A percentile compares a stretch with the other conserved stretches of the same genome.
Evolutionary conservation across 805 yeast species (phyloP).

Genomic region (Kodamaea jinghongensis): DNA sequence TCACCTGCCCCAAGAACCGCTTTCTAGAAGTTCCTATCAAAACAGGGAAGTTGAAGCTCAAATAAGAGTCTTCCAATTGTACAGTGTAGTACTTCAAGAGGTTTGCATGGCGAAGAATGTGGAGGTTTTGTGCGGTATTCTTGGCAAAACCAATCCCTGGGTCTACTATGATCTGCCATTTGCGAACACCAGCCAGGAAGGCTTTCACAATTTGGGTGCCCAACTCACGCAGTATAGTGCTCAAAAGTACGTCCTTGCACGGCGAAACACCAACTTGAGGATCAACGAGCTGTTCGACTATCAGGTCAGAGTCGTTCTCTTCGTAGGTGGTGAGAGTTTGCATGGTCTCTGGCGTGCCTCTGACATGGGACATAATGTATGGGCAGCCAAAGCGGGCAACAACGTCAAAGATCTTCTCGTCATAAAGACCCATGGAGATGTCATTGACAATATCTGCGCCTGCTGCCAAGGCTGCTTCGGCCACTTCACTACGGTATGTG

Average conservation of each 20-base stretch:
- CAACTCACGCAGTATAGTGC: conserved; percentile 66
- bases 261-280: conserved; percentile 14
- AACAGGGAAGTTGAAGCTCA: conserved; percentile 57
- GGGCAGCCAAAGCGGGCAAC: conserved; percentile 73
- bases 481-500: conserved; percentile 78
- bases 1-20: conserved; percentile 74
- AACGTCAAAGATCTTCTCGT: conserved; percentile 60
- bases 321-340: conserved; percentile 52
- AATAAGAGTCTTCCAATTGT: conserved; percentile 27
- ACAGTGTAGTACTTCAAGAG: conserved; percentile 49
- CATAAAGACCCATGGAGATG: conserved; percentile 76
- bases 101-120: conserved; percentile 52
- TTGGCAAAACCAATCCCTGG: conserved; percentile 99
- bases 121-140: conserved; percentile 63
- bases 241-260: conserved; percentile 38
- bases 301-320: conserved; percentile 32
- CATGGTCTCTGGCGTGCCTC: conserved; percentile 84
- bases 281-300: conserved; percentile 35
- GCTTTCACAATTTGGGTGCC: conserved; percentile 55
- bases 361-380: conserved; percentile 75
- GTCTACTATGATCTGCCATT: conserved; percentile 91
- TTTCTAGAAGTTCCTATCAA: conserved; percentile 89
- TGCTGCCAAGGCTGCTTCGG: conserved; percentile 58
- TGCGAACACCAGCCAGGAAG: conserved; percentile 56
- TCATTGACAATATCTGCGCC: conserved; percentile 96